phyloP scores from a whole-genome alignment of 208 protist genomes.

The Acanthamoeba healyi region DNA sequence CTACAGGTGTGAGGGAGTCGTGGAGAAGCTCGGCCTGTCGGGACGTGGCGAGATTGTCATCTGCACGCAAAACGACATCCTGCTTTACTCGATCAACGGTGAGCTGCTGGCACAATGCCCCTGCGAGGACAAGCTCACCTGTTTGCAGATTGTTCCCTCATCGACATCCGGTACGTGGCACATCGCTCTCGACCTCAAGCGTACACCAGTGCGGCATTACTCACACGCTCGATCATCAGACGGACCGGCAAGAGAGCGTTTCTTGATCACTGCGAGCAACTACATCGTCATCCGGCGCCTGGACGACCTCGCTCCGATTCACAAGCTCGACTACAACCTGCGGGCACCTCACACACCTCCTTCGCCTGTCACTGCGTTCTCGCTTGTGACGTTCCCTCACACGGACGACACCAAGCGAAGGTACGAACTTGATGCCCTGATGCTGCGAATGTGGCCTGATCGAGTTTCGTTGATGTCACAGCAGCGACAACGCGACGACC shows the following conservation, averaged over 20 bases:
- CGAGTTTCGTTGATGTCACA: neutral
- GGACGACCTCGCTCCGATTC: constrained; percentile 43
- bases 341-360: constrained; percentile 23
- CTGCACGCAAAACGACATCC: neutral
- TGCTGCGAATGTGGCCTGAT: neutral
- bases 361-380: constrained; percentile 44
- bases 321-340: constrained; percentile 61
- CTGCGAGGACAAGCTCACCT: constrained; percentile 48
- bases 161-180: neutral
- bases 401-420: constrained; percentile 28
- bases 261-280: constrained; percentile 17
- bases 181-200: neutral
- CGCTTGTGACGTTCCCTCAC: neutral
- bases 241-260: constrained; percentile 6
- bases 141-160: constrained; percentile 40
- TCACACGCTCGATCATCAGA: neutral
- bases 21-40: constrained; percentile 3
- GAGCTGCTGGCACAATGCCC: constrained; percentile 1
- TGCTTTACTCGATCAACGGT: constrained; percentile 57
- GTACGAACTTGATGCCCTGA: neutral
- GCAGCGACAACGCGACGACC: constrained; percentile 2
- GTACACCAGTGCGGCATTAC: too few species aligned
- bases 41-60: constrained; percentile 47
- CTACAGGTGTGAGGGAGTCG: constrained; percentile 1
- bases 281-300: constrained; percentile 25